Evolutionary conservation across 495 filamentous ascomycete genomes (phyloP).

Genomic region (Penicillium coprophilum): DNA sequence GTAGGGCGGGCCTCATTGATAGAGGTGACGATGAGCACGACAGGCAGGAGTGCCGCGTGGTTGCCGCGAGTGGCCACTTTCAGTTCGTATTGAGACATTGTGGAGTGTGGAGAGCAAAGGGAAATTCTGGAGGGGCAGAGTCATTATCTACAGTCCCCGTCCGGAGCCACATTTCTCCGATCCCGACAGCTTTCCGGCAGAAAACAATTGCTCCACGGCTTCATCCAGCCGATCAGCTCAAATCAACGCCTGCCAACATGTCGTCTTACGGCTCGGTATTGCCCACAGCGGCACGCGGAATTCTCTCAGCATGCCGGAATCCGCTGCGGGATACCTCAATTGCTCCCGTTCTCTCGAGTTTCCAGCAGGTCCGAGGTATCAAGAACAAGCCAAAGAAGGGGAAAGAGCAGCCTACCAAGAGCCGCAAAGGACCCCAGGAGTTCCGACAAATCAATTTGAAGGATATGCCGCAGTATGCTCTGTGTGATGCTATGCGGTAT

Average conservation of each 20-base stretch:
- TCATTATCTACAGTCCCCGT: constrained; percentile 20
- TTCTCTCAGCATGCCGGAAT: constrained; percentile 39
- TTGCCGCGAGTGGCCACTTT: constrained; percentile 63
- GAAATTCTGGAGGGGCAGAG: constrained; percentile 28
- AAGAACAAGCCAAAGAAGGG: constrained; percentile 39
- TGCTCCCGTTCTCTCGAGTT: constrained; percentile 32
- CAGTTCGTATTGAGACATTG: constrained; percentile 43
- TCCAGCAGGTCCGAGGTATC: constrained; percentile 42
- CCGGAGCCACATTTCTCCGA: constrained; percentile 40
- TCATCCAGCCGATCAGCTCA: constrained; percentile 16
- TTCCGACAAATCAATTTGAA: constrained; percentile 63
- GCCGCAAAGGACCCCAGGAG: constrained; percentile 62
- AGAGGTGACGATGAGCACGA: constrained; percentile 49
- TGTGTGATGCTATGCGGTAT: constrained; percentile 93
- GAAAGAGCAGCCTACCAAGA: constrained; percentile 57
- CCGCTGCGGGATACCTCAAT: constrained; percentile 35
- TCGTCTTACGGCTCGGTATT: constrained; percentile 40
- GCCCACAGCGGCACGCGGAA: constrained; percentile 41
- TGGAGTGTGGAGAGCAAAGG: constrained; percentile 12
- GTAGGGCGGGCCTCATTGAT: constrained; percentile 48
- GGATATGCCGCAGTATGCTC: constrained; percentile 65
- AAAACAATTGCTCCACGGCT: constrained; percentile 35
- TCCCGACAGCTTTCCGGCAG: constrained; percentile 34
- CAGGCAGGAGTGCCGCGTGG: constrained; percentile 52
- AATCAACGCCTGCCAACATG: constrained; percentile 31